Percentiles rank a stretch among this genome's conserved stretches.
These are phyloP conservation scores for Cupressus sempervirens DNA, from an alignment of 75 land plant species.

Conservation along the genomic window DNA sequence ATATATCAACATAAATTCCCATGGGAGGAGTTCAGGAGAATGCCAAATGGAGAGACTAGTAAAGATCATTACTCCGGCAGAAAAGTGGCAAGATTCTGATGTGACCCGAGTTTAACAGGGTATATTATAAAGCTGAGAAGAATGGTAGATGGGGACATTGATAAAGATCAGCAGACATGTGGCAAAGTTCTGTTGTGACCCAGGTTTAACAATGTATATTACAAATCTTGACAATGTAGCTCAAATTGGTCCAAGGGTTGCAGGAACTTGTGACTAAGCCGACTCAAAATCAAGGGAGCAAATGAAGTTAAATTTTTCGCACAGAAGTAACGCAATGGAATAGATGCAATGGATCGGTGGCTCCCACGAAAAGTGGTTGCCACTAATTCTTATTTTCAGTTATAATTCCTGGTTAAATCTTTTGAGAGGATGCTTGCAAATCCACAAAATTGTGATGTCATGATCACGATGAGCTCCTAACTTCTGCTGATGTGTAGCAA, in stretches of 20 bases:
- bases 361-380: neutral
- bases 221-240: neutral
- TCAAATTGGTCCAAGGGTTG: neutral
- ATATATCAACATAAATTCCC: neutral
- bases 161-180: neutral
- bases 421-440: neutral
- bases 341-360: neutral
- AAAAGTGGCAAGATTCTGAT: neutral
- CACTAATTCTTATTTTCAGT: neutral
- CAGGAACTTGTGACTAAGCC: neutral
- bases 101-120: neutral
- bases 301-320: neutral
- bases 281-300: neutral
- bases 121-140: neutral
- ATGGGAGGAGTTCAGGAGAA: neutral
- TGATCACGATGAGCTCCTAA: neutral
- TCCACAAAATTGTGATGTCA: neutral
- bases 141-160: neutral
- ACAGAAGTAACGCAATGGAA: neutral
- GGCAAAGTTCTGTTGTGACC: neutral
- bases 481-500: neutral
- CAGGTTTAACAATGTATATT: neutral
- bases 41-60: neutral
- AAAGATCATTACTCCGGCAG: neutral
- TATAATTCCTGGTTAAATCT: neutral